Evolutionary conservation across 495 filamentous ascomycete genomes (phyloP).

Genomic region (Barbatosphaeria neglecta): DNA sequence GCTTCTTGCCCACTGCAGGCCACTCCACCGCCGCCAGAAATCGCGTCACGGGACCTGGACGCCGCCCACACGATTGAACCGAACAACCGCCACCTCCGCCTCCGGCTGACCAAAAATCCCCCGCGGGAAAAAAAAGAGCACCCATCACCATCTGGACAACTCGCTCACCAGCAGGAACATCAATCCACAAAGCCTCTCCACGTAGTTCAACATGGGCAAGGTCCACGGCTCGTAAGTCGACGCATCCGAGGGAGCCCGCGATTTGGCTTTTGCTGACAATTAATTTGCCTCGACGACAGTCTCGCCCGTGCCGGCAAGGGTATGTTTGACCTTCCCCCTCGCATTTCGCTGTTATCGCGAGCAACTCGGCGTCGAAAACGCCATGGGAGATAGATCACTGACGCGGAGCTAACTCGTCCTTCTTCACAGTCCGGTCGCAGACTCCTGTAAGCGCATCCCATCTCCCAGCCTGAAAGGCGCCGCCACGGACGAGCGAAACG

Average conservation of each 20-base stretch:
- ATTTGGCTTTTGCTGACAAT: not conserved
- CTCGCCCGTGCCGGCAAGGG: slow-evolving; percentile 67
- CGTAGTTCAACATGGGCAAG: slow-evolving; percentile 50
- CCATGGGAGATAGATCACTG: no score
- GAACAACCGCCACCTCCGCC: not conserved
- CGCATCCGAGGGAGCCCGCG: no score
- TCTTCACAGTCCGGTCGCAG: slow-evolving; percentile 58
- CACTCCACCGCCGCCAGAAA: no score
- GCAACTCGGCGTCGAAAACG: not conserved
- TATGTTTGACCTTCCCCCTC: not conserved
- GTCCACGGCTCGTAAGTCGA: slow-evolving; percentile 45
- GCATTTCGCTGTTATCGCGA: not conserved
- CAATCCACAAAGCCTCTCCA: not conserved
- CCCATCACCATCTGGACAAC: not conserved
- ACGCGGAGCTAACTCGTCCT: no score
- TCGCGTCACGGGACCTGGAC: no score
- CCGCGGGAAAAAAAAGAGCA: not conserved
- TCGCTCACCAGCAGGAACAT: not conserved
- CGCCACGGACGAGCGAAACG: no score
- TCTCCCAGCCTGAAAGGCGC: not conserved
- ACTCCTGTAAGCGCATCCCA: slow-evolving; percentile 39
- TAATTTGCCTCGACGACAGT: not conserved
- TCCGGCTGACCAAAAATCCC: not conserved
- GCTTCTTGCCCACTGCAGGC: not conserved
- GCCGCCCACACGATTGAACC: no score